Evolutionary conservation across 2,329 filamentous ascomycete genomes (phyloP), one percentile per base, ranked within the genome.

Genomic region (Xylaria sp.): DNA sequence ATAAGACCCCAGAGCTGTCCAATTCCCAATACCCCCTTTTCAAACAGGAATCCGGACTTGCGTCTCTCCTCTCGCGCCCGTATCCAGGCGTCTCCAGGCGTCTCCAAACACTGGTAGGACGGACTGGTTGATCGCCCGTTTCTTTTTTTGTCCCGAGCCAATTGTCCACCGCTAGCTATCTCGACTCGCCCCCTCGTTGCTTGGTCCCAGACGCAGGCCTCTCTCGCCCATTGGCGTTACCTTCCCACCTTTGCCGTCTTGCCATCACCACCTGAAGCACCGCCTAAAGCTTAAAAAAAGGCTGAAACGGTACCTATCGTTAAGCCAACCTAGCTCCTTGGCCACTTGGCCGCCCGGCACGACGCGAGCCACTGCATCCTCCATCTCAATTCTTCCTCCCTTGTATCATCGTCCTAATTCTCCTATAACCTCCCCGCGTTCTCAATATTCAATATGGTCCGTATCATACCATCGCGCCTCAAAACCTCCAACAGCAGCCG

Each of bases 401-500:
- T 56, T 57, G 51, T 44, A 61, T 70, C 54, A 44, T 55, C 13
- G 15, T 29, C 47, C 53, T 59, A 59, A 51, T 54, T 42, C 58
- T 61, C 51, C 9, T 59, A 39, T 56, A 22, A 45, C 38, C 51
- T 55, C 57, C 60, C 29, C 59, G 58, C 60, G 22, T 55, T 42
- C 13, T 11, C 36, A 47, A 63, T 31, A 50, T 69, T 73, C 76
- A 76, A 70, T 76, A 87, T 88, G 86, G 84, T 86, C 71, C 85
- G 85, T 76, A 87, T 88, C 74, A 83, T 88, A 68, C 85, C 86
- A 63, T 82, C 79, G 68, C 83, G 86, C 59, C 79, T 88, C 42
- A 86, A 86, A 77, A 77, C 79, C 65, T 73, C 78, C 74, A 83
- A 82, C 73, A 86, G 84, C 74, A 86, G 84, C 73, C 82, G 85